A percentile compares a stretch with the other conserved stretches of the same genome.
Evolutionary conservation across 805 yeast species (phyloP).

Genomic region (Candida wancherniae): DNA sequence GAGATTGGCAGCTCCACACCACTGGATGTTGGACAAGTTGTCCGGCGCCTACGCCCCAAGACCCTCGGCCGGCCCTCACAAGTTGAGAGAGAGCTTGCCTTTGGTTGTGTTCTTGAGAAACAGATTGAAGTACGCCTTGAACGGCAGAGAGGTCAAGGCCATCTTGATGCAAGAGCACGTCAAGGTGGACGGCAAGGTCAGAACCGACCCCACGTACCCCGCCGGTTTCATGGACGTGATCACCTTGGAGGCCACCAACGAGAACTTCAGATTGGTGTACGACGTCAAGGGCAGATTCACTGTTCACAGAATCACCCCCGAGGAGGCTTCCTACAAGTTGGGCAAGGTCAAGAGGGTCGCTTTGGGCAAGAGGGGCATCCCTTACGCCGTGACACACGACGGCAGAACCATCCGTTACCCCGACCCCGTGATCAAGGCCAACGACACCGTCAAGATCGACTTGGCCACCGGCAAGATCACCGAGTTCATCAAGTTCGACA

Average conservation of each 20-base stretch:
- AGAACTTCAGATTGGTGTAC: conserved; percentile 96
- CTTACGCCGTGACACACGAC: conserved; percentile 97
- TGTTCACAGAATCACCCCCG: conserved; percentile 98
- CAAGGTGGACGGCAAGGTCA: conserved; percentile 32
- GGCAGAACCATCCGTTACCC: conserved; percentile 99
- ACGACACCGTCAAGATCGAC: conserved; percentile 96
- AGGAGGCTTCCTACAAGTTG: conserved; percentile 96
- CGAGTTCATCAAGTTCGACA: conserved; percentile 84
- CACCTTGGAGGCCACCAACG: conserved; percentile 30
- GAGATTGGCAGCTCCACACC: conserved; percentile 36
- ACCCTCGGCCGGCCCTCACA: conserved; percentile 33
- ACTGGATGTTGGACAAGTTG: conserved; percentile 37
- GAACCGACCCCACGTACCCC: conserved; percentile 31
- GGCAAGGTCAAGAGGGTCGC: conserved; percentile 97
- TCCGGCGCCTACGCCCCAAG: conserved; percentile 34
- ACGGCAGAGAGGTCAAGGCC: conserved; percentile 33
- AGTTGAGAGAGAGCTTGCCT: conserved; percentile 33
- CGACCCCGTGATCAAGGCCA: conserved; percentile 91
- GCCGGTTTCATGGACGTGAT: conserved; percentile 32
- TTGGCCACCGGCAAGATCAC: conserved; percentile 91
- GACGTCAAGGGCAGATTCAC: conserved; percentile 98
- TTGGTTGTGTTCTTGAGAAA: conserved; percentile 30
- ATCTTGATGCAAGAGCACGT: conserved; percentile 32
- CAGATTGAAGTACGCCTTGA: conserved; percentile 32
- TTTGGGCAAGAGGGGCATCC: conserved; percentile 96